Evolutionary conservation across 1,284 basidiomycete species (phyloP).

Genomic region (Pseudozyma pruni): DNA sequence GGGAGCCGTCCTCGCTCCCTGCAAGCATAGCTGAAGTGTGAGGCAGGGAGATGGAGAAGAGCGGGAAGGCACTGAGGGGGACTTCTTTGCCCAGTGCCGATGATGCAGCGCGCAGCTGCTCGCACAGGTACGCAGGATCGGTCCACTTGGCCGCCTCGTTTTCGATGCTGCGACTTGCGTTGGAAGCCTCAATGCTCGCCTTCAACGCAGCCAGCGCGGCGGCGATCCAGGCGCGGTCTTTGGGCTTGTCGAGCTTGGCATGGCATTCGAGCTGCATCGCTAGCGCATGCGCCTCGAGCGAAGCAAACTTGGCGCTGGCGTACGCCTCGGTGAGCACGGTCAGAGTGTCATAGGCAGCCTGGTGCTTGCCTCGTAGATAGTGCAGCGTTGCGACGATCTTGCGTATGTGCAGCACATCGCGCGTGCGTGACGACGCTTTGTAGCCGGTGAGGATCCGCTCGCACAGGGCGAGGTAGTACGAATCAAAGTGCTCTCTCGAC

Average conservation of each 20-base stretch:
- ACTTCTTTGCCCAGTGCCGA: conserved; percentile 45
- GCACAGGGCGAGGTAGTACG: conserved; percentile 71
- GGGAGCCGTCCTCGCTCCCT: conserved; percentile 49
- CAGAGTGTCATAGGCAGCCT: conserved; percentile 28
- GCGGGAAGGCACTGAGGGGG: conserved; percentile 44
- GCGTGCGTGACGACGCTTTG: conserved; percentile 78
- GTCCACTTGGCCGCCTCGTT: conserved; percentile 22
- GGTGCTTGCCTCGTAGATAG: conserved; percentile 63
- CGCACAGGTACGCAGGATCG: conserved; percentile 30
- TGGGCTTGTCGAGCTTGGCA: conserved; percentile 71
- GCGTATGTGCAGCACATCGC: conserved; percentile 85
- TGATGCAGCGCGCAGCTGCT: conserved; percentile 36
- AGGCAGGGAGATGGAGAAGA: conserved; percentile 34
- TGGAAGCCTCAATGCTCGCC: conserved; percentile 3
- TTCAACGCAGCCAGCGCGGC: conserved; percentile 64
- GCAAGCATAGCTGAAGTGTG: conserved; percentile 11
- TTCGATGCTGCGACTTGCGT: not conserved
- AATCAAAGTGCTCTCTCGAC: conserved; percentile 67
- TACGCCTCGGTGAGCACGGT: conserved; percentile 65
- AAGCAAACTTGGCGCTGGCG: conserved; percentile 77
- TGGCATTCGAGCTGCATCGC: conserved; percentile 77
- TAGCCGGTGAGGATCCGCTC: conserved; percentile 85
- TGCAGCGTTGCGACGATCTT: conserved; percentile 86
- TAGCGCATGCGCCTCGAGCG: conserved; percentile 80
- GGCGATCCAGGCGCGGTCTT: conserved; percentile 79